Evolutionary conservation across 352 stramenopile genomes (phyloP).

Genomic region (Pythium utonaiense): DNA sequence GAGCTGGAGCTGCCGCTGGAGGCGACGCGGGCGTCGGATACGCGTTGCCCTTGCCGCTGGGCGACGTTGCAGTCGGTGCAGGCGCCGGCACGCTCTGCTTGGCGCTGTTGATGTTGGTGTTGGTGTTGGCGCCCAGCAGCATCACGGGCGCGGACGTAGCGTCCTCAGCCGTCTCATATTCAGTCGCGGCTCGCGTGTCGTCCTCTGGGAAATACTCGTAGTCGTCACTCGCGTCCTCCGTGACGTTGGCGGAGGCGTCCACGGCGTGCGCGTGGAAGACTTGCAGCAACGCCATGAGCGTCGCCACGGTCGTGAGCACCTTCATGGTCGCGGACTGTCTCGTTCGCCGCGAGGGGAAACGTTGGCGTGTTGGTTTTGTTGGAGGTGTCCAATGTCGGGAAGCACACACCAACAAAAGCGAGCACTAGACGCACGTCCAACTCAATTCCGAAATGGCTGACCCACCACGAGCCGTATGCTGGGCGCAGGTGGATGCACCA

Average conservation of each 20-base stretch:
- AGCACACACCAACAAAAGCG: not conserved
- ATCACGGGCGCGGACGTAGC: not conserved
- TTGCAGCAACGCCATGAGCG: not conserved
- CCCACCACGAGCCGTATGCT: not conserved
- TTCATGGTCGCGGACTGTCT: not conserved
- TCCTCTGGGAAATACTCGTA: not conserved
- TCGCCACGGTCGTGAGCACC: not conserved
- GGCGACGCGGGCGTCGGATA: not conserved
- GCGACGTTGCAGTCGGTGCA: not conserved
- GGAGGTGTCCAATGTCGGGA: not conserved
- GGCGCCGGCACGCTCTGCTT: slow-evolving; percentile 6
- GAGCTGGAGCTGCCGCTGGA: not conserved
- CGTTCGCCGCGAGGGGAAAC: no score
- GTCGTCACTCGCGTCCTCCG: not conserved
- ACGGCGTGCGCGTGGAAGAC: not conserved
- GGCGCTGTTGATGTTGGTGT: slow-evolving; percentile 1
- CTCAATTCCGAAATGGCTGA: not conserved
- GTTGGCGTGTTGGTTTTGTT: not conserved
- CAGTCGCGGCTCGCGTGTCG: not conserved
- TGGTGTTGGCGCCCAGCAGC: slow-evolving; percentile 1
- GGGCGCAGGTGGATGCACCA: not conserved
- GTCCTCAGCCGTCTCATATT: not conserved
- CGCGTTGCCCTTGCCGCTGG: not conserved
- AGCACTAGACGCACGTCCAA: not conserved
- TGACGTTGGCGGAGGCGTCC: not conserved